Evolutionary conservation across 768 basidiomycete species (phyloP), one percentile per base, ranked within the genome.

Genomic region (Pleurotus tuber-regium): DNA sequence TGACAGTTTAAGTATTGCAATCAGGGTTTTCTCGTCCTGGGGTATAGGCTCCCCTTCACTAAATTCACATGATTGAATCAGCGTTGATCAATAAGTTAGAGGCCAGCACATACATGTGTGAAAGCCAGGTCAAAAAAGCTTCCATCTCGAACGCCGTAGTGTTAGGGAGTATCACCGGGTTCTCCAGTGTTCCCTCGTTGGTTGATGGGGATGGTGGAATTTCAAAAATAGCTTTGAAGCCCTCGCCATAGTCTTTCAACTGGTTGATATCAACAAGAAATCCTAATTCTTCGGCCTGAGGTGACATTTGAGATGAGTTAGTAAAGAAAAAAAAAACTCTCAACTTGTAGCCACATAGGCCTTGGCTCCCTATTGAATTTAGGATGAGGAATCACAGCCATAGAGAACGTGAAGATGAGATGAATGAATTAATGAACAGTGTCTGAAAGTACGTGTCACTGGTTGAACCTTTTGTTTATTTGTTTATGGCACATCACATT

Each of bases 41-140:
- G 26, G 9, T 5, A 11, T 6, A 29, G 25, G 26, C 26, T n/a
- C 10, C 24, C 43, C 8, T 4, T 7, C 43, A 25, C 26, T 30
- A 46, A 30, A 30, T 8, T 25, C 19, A 10, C 6, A 1, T 28
- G 5, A 8, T 21, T 23, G 23, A 10, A 19, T 21, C 14, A 6
- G 38, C 8, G 7, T 39, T 11, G 35, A 28, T 11, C 39, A 43
- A 43, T 8, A 43, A 19, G 25, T 12, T 25, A 21, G n/a, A 10
- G 12, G 6, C 11, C 42, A 29, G 1, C 54, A 14, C 36, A n/a
- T n/a, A 55, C 54, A 19, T 18, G 28, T 55, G 39, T 12, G 21
- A 30, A 4, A 39, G 6, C 50, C 50, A 55, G 8, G 25, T 25
- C n/a, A 55, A 28, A 33, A 55, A 55, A 2, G 47, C 43, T 28